Percentiles rank a stretch among this genome's conserved stretches.
These are phyloP conservation scores for Claviceps arundinis DNA, from an alignment of 2,329 filamentous ascomycete genomes.

Conservation along the genomic window DNA sequence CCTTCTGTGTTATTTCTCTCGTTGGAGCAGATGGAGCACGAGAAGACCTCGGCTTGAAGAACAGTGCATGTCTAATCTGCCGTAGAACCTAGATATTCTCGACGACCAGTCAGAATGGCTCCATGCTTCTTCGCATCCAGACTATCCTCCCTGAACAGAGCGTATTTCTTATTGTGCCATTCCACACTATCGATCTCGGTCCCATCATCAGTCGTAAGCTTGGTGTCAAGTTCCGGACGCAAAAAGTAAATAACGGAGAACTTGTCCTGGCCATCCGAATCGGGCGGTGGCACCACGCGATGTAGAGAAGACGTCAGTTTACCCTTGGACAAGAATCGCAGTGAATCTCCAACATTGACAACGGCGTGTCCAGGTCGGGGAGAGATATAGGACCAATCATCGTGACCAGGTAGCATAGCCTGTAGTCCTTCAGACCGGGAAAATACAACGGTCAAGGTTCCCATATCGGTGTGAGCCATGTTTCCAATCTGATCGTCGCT, in stretches of 20 bases:
- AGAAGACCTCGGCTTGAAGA: too few relatives aligned
- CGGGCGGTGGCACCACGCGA: constrained; percentile 10
- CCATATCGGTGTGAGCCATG: constrained; percentile 11
- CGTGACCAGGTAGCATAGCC: constrained; percentile 8
- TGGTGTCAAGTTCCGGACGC: constrained; percentile 11
- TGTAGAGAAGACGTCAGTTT: constrained; percentile 9
- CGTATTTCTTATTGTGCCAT: constrained; percentile 12
- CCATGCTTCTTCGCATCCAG: constrained; percentile 9
- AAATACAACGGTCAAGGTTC: constrained; percentile 11
- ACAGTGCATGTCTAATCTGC: not conserved
- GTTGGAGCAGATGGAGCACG: too few relatives aligned
- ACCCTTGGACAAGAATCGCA: constrained; percentile 8
- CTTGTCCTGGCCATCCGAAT: constrained; percentile 8
- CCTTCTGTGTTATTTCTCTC: too few relatives aligned
- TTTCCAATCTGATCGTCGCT: constrained; percentile 7
- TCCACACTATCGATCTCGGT: constrained; percentile 9
- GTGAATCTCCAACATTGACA: constrained; percentile 7
- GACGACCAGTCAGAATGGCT: constrained; percentile 8
- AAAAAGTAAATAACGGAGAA: constrained; percentile 12
- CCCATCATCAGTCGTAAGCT: constrained; percentile 8
- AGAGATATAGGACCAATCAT: constrained; percentile 10
- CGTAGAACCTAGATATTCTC: constrained; percentile 8
- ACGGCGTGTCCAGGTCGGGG: constrained; percentile 6
- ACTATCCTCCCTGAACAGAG: constrained; percentile 9
- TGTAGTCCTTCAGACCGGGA: constrained; percentile 10